Evolutionary conservation across 2,329 filamentous ascomycete species (phyloP), one percentile per base, ranked within the genome.

Genomic region (Fusarium sp.): DNA sequence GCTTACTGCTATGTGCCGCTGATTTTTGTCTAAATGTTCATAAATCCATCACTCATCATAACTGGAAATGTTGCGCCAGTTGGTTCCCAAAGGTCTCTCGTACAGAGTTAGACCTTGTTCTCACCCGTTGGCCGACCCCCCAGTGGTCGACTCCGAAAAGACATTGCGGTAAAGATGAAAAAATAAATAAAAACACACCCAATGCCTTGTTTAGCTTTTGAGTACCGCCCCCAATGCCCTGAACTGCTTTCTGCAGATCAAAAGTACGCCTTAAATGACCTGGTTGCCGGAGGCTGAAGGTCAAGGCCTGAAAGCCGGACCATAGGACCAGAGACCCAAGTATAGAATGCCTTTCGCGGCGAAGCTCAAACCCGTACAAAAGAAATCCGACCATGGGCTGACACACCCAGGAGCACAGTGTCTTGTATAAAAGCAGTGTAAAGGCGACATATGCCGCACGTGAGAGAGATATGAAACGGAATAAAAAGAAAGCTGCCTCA

Each of bases 41-140:
- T 74, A 67, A 74, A 74, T 64, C 72, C 72, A 70, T 74, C 72
- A 74, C 72, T 74, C 72, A 56, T 74, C 60, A 74, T 54, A 66
- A 63, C 64, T 60, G 60, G 72, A 66, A 44, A 42, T 37, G 40
- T 47, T 46, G 21, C 46, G 64, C 72, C 72, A 66, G 71, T 59
- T 61, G 32, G 9, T 74, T 68, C 63, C 63, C 52, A 46, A 56
- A 54, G 60, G 44, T 38, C 43, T 64, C 66, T 53, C 53, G 7
- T 19, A 13, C 12, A 46, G 33, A 49, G 42, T 44, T 62, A 5
- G 38, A 57, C 42, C 37, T 37, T 32, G 23, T 57, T 47, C 50
- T 21, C 42, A 18, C 40, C 33, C n/a, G 21, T 54, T 73, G 65
- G 30, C 50, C 50, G n/a, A 38, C 35, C 50, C 44, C 42, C 30